A percentile compares a stretch with the other conserved stretches of the same genome.
These are phyloP conservation scores for Lanmaoa rubissima DNA, from an alignment of 768 basidiomycete genomes.

Conservation along the genomic window DNA sequence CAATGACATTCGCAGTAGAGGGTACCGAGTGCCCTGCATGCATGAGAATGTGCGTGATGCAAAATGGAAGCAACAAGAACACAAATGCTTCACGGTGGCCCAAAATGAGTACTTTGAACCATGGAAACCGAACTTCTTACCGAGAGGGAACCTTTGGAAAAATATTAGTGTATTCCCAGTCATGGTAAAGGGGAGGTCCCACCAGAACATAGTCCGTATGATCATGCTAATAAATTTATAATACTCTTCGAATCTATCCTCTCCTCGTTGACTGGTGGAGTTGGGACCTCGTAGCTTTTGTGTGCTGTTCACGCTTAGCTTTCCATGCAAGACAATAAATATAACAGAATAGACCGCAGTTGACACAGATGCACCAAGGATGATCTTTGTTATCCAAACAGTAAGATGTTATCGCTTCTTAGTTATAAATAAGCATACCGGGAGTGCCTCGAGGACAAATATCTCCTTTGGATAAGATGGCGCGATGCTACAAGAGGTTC, in stretches of 20 bases:
- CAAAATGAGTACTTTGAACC: not conserved
- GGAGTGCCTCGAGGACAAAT: conserved; percentile 58
- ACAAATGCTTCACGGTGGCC: conserved; percentile 49
- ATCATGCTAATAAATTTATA: conserved; percentile 60
- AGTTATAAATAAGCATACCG: conserved; percentile 40
- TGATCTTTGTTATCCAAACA: conserved; percentile 41
- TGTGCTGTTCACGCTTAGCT: conserved; percentile 49
- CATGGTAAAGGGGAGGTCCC: conserved; percentile 19
- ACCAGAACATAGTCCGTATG: conserved; percentile 72
- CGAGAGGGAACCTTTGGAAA: conserved; percentile 53
- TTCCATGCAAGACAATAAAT: conserved; percentile 61
- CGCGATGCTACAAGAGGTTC: conserved; percentile 53
- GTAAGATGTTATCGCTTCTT: not conserved
- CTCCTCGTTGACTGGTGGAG: conserved; percentile 46
- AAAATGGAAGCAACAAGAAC: conserved; percentile 56
- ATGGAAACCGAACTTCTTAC: conserved; percentile 36
- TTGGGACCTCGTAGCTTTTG: conserved; percentile 50
- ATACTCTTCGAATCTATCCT: conserved; percentile 47
- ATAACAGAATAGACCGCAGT: conserved; percentile 57
- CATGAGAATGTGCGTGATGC: conserved; percentile 46
- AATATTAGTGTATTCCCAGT: conserved; percentile 6
- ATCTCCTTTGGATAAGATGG: conserved; percentile 39
- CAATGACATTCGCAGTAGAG: conserved; percentile 46
- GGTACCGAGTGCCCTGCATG: conserved; percentile 51
- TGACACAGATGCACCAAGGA: conserved; percentile 55